Conservation (phyloP, 331 rosid species). For the Erythrophleum ivorense region DNA sequence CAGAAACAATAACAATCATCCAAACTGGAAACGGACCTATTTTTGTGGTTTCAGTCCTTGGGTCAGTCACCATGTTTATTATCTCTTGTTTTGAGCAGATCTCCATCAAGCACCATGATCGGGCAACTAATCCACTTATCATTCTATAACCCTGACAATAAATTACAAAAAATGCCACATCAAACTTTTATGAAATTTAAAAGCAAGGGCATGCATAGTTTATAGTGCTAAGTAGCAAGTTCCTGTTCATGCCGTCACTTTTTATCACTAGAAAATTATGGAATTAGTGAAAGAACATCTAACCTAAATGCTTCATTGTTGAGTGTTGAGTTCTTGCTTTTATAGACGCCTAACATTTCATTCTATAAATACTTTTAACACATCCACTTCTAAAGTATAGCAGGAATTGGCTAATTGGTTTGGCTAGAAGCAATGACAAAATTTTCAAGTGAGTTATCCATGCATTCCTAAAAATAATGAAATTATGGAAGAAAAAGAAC, state of each 20-base stretch:
- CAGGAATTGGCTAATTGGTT: neutral
- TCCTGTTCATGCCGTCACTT: neutral
- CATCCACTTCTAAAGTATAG: conserved; percentile 15
- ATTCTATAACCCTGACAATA: conserved; percentile 75
- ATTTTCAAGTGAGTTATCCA: neutral
- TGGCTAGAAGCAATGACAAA: conserved; percentile 1
- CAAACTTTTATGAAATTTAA: conserved; percentile 22
- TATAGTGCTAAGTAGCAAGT: neutral
- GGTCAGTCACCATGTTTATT: conserved; percentile 61
- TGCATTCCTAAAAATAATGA: neutral
- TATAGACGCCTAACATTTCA: conserved; percentile 5
- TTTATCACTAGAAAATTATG: neutral
- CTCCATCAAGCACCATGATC: conserved; percentile 91
- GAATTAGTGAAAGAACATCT: neutral
- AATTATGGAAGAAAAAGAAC: neutral
- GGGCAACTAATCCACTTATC: conserved; percentile 79
- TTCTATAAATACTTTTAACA: neutral
- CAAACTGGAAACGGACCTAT: conserved; percentile 60
- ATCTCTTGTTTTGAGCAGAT: conserved; percentile 86
- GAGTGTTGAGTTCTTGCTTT: neutral
- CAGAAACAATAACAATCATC: neutral
- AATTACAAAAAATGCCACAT: conserved; percentile 31
- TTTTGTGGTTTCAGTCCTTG: conserved; percentile 72
- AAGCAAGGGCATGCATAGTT: neutral
- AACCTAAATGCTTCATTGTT: neutral